A percentile compares a stretch with the other conserved stretches of the same genome.
phyloP scores from a whole-genome alignment of 2,329 filamentous ascomycete genomes.

The Rutstroemia sp. region DNA sequence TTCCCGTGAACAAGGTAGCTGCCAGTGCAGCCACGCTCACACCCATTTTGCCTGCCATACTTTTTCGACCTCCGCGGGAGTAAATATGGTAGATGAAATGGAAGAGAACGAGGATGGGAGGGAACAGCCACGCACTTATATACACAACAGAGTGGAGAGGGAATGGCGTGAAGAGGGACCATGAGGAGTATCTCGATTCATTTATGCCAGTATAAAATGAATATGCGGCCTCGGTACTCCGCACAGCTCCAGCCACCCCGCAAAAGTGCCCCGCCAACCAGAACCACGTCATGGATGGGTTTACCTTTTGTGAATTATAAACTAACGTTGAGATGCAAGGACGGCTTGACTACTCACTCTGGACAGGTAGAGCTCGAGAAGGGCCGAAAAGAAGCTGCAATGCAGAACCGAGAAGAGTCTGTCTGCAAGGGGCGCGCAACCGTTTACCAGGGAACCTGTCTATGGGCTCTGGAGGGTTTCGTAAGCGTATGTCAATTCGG shows the following conservation, averaged over 20 bases:
- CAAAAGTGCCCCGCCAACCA: background rate
- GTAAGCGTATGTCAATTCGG: too few species aligned
- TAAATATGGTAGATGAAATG: background rate
- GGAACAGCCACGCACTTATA: background rate
- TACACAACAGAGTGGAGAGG: background rate
- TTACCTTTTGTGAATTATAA: background rate
- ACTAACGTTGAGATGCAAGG: background rate
- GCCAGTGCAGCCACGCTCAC: constrained; percentile 13
- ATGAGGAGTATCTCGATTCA: background rate
- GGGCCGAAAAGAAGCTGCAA: background rate
- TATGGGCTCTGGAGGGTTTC: background rate
- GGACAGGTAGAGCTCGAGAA: background rate
- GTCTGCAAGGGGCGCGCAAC: background rate
- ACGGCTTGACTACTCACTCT: background rate
- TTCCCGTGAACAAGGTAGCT: constrained; percentile 8
- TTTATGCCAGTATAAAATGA: background rate
- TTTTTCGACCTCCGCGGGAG: background rate
- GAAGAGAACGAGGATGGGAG: background rate
- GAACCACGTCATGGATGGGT: background rate
- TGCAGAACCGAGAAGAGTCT: background rate
- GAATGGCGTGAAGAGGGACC: background rate
- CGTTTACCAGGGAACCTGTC: background rate
- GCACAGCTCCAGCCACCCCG: background rate
- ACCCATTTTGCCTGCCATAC: constrained; percentile 12
- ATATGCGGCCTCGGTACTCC: background rate